These are phyloP conservation scores for Aspergillus bridgeri DNA, from an alignment of 495 filamentous ascomycete species.

Conservation along the genomic window DNA sequence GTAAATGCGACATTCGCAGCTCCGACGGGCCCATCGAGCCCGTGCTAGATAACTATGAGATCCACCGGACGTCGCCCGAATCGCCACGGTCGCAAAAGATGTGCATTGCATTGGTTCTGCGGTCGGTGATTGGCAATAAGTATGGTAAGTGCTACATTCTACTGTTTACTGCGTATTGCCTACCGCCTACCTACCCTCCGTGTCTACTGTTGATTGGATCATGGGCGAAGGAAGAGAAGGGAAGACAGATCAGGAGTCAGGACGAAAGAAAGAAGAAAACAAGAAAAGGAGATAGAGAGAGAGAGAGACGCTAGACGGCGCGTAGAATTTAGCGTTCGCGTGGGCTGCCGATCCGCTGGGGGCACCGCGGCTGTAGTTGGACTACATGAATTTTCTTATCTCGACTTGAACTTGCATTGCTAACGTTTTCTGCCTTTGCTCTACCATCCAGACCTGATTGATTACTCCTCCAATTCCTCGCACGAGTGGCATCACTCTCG, in stretches of 20 bases:
- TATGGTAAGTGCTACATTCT: conserved; percentile 56
- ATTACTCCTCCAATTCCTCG: conserved; percentile 20
- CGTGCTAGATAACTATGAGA: conserved; percentile 58
- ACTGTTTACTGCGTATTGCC: not conserved
- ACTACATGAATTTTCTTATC: conserved; percentile 7
- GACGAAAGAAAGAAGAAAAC: conserved; percentile 1
- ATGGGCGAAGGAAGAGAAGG: not conserved
- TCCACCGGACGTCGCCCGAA: conserved; percentile 67
- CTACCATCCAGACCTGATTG: conserved; percentile 12
- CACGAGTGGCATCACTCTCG: conserved; percentile 36
- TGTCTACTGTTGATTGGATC: not conserved
- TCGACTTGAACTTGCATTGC: conserved; percentile 9
- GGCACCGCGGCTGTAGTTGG: conserved; percentile 8
- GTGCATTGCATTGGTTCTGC: conserved; percentile 73
- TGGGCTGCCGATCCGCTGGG: conserved; percentile 20
- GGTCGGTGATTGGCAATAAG: conserved; percentile 59
- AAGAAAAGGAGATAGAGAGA: not conserved
- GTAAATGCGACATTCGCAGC: conserved; percentile 75
- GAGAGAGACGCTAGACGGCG: conserved; percentile 21
- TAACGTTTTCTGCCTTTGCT: conserved; percentile 6
- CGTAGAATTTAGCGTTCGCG: conserved; percentile 29
- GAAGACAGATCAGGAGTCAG: no score
- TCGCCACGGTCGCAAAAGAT: conserved; percentile 71
- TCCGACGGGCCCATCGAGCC: conserved; percentile 44
- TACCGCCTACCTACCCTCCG: not conserved